Base-by-base conservation (phyloP, 2,329 filamentous ascomycete species). In the Didymella glomerata region DNA sequence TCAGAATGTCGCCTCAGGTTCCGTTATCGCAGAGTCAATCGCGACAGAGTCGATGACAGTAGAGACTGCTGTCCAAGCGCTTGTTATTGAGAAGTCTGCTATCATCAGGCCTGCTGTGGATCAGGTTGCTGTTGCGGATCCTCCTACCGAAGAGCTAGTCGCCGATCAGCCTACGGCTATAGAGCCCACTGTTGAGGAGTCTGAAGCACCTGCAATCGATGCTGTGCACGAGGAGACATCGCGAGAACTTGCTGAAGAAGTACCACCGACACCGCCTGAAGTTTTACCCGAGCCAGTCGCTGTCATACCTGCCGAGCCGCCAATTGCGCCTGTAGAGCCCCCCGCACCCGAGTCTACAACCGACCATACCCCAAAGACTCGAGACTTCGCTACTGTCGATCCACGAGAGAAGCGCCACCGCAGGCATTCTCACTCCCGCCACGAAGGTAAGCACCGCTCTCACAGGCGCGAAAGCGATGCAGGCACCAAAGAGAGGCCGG, bases 391-490 rank as follows among this genome's bases (percentile, higher is more conserved):
- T 16, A 48, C 64, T 27, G 44, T 61, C 8, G 69, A 68, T 27
- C 57, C 67, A 44, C 65, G 61, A 51, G 72, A 73, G 25, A 75
- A 70, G 51, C 65, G 65, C 24, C 63, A 68, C 4, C 67, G 74
- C 14, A 66, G 73, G 18, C 67, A 73, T 49, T 76, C 74, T 7
- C 66, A 75, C 30, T 61, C 71, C 4, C 61, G 45, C 9, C 54
- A 56, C 24, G 73, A 73, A 7, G 59, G 68, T 22, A 70, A 66
- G 24, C 67, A 70, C n/a, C 61, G 63, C 20, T 73, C 71, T 1
- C 60, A 68, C 14, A 66, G 73, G 48, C 70, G 69, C 22, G 73
- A 76, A 48, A 76, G 73, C 50, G 73, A 73, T 48, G 63, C 69
- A 10, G 71, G 66, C 41, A 66, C 61, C 6, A 69, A 65, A 48